Base-by-base conservation (phyloP, 169 alveolate genomes). In the Plasmodium knowlesi region DNA sequence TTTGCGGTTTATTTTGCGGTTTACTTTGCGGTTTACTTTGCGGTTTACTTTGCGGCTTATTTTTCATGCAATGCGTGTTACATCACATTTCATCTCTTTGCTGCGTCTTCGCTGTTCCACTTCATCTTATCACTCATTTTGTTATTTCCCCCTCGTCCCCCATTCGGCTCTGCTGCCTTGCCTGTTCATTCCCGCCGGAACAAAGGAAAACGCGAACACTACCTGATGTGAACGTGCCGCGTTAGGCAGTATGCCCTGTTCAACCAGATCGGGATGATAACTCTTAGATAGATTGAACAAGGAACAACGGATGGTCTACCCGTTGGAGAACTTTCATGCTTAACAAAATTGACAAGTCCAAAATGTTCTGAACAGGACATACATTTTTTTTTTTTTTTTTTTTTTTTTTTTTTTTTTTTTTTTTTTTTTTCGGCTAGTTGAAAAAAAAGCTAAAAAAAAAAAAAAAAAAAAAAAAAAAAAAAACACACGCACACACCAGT, bases 391-490 rank as follows among this genome's bases (percentile, higher is more conserved):
- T 57, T 57, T 8, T 57, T 57, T 76, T 76, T 76, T 76, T 76
- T 34, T 76, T 76, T 76, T 76, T 76, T 34, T 76, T 76, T 76
- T 76, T 76, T 76, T 76, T 76, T 53, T 57, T 57, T 8, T 57
- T 57, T 76, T 76, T 76, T 76, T 76, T 34, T 76, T 76, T 82
- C 54, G 12, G 34, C 50, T 82, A 82, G 89, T 74, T 82, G 37
- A 41, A 14, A n/a, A 67, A 19, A 67, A 67, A 61, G 34, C 67
- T 14, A 32, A 3, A 1, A 32, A 32, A 46, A 67, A 61, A 3
- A 1, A 32, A 32, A 46, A 67, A 61, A 61, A 82, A 50, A 82
- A 50, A 82, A 79, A 61, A 61, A 61, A 61, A 0, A 57, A 0
- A 57, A 9, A 61, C 10, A 61, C 3, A 61, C 73, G 12, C n/a